Base-by-base conservation (phyloP, 2,329 filamentous ascomycete species). In the Fusarium dlaminii region DNA sequence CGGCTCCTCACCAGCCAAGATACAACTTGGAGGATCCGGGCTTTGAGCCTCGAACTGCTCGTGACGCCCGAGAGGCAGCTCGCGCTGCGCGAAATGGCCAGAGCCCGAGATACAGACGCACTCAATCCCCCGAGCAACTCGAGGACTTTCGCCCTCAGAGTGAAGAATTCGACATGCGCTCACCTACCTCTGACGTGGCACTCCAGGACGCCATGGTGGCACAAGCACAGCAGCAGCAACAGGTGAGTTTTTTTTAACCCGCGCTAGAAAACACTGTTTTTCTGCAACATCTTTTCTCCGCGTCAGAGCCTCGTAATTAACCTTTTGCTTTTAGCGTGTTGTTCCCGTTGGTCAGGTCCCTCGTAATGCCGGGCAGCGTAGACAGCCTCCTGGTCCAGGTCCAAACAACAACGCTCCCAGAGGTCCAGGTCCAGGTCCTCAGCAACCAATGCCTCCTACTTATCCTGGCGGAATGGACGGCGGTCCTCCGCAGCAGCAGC, bases 181-280 rank as follows among this genome's bases (percentile, higher is more conserved):
- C 76, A 18, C 77, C 76, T 24, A 77, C 65, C 24, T 79, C 77
- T 60, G 77, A 79, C 69, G 72, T 78, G 70, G 77, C 75, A 20
- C 63, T 79, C 71, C 76, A 79, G 57, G 76, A 79, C 45, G 77
- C 77, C 68, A 78, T 79, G 66, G 66, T 79, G 17, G 77, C 77
- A 68, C 76, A 78, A 52, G 76, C 77, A 73, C 74, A 78, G 34
- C 76, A 75, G 66, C 76, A 75, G 20, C 74, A 78, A 20, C 74
- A 79, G 75, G 77, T 79, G 30, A 55, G 72, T 29, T 24, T 40
- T 27, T 57, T 45, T 13, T 8, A 8, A n/a, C n/a, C 37, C 37
- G 30, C 34, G 56, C 64, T 66, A 49, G 48, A 55, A 15, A 40
- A 45, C 37, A 30, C 27, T 34, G 22, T n/a, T 18, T 27, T 8